Conservation (phyloP, 768 basidiomycete species). For the Fomitopsis serialis region DNA sequence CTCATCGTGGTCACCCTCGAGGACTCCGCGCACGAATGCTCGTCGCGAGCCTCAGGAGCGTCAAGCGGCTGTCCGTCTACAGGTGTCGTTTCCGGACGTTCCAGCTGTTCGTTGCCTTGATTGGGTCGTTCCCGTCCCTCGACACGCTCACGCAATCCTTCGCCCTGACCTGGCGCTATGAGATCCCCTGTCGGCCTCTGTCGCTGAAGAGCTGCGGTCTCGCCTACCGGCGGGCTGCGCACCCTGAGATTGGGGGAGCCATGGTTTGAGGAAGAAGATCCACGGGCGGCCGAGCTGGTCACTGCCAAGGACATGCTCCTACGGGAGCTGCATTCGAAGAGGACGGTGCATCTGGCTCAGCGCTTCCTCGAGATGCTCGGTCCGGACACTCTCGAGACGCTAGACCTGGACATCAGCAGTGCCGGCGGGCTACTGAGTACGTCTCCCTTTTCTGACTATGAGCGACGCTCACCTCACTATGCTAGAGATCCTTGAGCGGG, state of each 20-base stretch:
- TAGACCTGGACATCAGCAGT: constrained; percentile 4
- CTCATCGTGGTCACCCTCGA: background rate
- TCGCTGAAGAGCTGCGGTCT: background rate
- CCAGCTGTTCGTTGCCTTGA: background rate
- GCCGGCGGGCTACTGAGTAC: constrained; percentile 3
- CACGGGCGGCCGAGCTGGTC: background rate
- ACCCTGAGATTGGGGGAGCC: background rate
- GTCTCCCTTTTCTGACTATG: background rate
- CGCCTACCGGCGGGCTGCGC: background rate
- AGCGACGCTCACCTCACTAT: background rate
- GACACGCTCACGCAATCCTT: background rate
- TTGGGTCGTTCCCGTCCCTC: background rate
- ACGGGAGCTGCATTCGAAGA: background rate
- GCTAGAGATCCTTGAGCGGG: background rate
- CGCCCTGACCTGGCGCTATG: background rate
- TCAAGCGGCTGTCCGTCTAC: background rate
- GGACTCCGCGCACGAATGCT: background rate
- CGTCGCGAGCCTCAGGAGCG: background rate
- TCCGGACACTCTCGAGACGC: background rate
- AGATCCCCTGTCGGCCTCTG: background rate
- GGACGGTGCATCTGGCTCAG: background rate
- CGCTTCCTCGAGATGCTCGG: background rate
- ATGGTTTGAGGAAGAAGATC: background rate
- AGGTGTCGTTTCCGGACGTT: background rate
- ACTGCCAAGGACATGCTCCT: background rate